A percentile compares a stretch with the other conserved stretches of the same genome.
Conservation (phyloP, 2,329 filamentous ascomycete species). For the Aspergillus sp. region DNA sequence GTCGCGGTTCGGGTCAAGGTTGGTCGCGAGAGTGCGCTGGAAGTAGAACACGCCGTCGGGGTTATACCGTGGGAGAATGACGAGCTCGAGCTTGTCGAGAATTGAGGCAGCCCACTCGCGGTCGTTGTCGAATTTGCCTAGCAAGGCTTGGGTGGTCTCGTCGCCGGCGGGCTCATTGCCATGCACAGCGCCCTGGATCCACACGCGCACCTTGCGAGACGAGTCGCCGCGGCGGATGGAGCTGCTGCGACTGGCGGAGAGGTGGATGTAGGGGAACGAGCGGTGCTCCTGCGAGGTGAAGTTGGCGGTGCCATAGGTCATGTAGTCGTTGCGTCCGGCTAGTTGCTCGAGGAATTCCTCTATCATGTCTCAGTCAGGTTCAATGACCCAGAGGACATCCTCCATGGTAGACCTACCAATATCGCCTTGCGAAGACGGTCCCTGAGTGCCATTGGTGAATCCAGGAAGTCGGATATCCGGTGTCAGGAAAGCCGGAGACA, state of each 20-base stretch:
- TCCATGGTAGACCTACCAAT: background rate
- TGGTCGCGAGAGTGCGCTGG: slow-evolving; percentile 3
- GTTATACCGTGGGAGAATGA: slow-evolving; percentile 1
- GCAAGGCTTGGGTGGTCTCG: slow-evolving; percentile 6
- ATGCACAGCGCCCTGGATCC: slow-evolving; percentile 9
- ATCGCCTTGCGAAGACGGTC: slow-evolving; percentile 2
- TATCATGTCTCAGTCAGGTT: background rate
- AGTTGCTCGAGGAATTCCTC: slow-evolving; percentile 4
- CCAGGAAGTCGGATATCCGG: slow-evolving; percentile 7
- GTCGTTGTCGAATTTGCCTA: slow-evolving; percentile 4
- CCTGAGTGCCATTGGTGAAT: slow-evolving; percentile 7
- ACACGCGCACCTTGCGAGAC: background rate
- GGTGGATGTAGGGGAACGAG: slow-evolving; percentile 5
- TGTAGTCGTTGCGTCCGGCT: slow-evolving; percentile 3
- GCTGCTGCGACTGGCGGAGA: background rate
- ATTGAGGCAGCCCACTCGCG: background rate
- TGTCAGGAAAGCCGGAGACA: slow-evolving; percentile 3
- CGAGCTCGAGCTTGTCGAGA: slow-evolving; percentile 1
- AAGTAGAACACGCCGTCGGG: slow-evolving; percentile 7
- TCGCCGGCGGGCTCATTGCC: slow-evolving; percentile 8
- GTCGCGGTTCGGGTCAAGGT: slow-evolving; percentile 9
- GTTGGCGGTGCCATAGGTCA: slow-evolving; percentile 3
- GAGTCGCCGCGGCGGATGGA: background rate
- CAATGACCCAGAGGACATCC: background rate
- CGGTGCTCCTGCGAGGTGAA: slow-evolving; percentile 8